Base-by-base conservation (phyloP, 306 rosid genomes). In the Begonia loranthoides region DNA sequence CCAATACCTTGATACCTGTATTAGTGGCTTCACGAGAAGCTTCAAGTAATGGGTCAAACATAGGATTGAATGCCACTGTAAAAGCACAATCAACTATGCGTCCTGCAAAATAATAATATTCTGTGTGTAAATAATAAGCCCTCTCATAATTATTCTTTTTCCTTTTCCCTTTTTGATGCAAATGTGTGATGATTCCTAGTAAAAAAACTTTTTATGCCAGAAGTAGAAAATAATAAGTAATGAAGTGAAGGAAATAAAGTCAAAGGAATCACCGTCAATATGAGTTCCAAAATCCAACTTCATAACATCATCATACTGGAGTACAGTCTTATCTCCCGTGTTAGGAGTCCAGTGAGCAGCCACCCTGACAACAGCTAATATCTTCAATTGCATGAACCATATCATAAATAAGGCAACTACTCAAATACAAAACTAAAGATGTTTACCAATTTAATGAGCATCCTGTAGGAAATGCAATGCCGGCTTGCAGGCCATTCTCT, bases 291-390 rank as follows among this genome's bases (percentile, higher is more conserved):
- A 90, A 66, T 90, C 97, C 76, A 90, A 70, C 70, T 82, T 90
- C 97, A 90, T 90, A 28, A 90, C 95, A 74, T 90, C 97, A 63
- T 90, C 95, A 55, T 80, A 80, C 63, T 80, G 94, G 68, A 90
- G 97, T 49, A 90, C 71, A 12, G 97, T 85, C 72, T 82, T 82
- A 67, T 90, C 97, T 57, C 94, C 97, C 0, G 94, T 17, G 60
- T 90, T 90, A 46, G 97, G 97, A 54, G 97, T 90, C 97, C 97
- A 90, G 59, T 85, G 97, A 62, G 97, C 97, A 68, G 95, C 97
- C 64, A 90, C 95, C 97, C 97, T 90, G 56, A 21, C 46, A 56
- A 56, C 10, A 56, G 40, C 10, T 49, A 51, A 62, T 51, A 65
- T 47, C 12, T 53, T 9, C 59, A 47, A 55, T 14, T 49, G 60